Percentiles rank a stretch among this genome's conserved stretches.
These are phyloP conservation scores for Exobasidium rhododendri DNA, from an alignment of 1,284 basidiomycete genomes.

Conservation along the genomic window DNA sequence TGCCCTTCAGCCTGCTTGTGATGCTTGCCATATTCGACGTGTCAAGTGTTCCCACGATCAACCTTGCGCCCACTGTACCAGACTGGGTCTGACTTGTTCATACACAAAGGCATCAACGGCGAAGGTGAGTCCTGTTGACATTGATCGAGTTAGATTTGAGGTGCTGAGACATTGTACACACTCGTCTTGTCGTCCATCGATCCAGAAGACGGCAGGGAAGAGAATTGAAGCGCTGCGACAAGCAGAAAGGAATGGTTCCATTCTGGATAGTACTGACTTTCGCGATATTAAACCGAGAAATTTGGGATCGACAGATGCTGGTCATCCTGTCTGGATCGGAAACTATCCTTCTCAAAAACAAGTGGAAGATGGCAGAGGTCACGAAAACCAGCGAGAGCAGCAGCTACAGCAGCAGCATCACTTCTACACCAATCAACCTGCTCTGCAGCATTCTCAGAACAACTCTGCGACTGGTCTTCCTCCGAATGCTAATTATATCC, in stretches of 20 bases:
- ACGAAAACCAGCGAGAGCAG: neutral
- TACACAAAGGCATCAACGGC: constrained; percentile 41
- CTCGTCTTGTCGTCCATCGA: too few species aligned
- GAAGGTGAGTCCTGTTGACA: constrained; percentile 32
- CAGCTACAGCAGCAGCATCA: constrained; percentile 15
- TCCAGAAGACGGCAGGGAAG: constrained; percentile 15
- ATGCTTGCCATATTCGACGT: constrained; percentile 30
- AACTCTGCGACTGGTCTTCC: neutral
- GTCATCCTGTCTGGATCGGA: constrained; percentile 1
- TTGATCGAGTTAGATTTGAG: constrained; percentile 33
- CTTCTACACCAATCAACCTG: constrained; percentile 1
- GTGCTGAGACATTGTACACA: constrained; percentile 23
- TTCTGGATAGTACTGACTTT: constrained; percentile 1
- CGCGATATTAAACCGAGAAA: neutral
- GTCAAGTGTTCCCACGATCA: constrained; percentile 41
- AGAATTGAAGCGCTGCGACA: constrained; percentile 16
- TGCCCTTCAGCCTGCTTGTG: constrained; percentile 14
- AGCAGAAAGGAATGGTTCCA: constrained; percentile 6
- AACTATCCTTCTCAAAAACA: neutral
- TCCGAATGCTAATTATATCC: neutral
- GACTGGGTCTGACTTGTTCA: constrained; percentile 43
- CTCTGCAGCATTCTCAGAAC: neutral
- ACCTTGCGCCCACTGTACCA: constrained; percentile 42
- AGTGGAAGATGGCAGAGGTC: neutral
- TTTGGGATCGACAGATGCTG: neutral